These are phyloP conservation scores for Auriscalpium vulgare DNA, from an alignment of 768 basidiomycete species.

Conservation along the genomic window DNA sequence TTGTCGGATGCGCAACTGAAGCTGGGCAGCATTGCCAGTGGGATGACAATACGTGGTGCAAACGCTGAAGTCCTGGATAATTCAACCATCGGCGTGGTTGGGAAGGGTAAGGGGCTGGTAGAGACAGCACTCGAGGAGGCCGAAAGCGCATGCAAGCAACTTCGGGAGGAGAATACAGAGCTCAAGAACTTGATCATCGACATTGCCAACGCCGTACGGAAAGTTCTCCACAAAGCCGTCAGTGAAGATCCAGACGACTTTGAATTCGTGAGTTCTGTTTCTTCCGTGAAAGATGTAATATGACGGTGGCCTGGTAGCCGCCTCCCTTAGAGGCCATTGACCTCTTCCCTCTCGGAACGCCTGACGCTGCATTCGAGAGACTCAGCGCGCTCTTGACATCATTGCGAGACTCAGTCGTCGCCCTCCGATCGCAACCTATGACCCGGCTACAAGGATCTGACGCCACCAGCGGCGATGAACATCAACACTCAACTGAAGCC, in stretches of 20 bases:
- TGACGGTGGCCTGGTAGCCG: slow-evolving; percentile 13
- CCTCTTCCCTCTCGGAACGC: slow-evolving; percentile 22
- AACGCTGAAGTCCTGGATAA: slow-evolving; percentile 44
- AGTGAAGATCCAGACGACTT: slow-evolving; percentile 29
- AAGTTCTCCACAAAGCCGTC: slow-evolving; percentile 39
- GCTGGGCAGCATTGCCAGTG: slow-evolving; percentile 26
- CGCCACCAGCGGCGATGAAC: slow-evolving; percentile 5
- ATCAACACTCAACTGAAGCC: slow-evolving; percentile 11
- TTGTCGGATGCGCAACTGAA: slow-evolving; percentile 62
- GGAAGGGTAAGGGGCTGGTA: slow-evolving; percentile 45
- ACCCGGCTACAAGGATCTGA: slow-evolving; percentile 1
- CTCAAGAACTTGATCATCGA: slow-evolving; percentile 54
- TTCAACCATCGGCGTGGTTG: slow-evolving; percentile 28
- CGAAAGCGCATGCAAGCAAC: slow-evolving; percentile 52
- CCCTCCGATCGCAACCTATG: neutral
- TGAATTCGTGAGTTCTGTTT: slow-evolving; percentile 37
- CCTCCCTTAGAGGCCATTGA: slow-evolving; percentile 13
- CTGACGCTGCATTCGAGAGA: slow-evolving; percentile 19
- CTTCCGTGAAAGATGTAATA: slow-evolving; percentile 3
- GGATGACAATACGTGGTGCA: slow-evolving; percentile 37
- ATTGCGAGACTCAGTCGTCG: slow-evolving; percentile 17
- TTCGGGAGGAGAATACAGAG: slow-evolving; percentile 56
- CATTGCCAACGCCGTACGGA: slow-evolving; percentile 58
- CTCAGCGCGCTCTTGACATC: slow-evolving; percentile 19
- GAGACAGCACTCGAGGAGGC: slow-evolving; percentile 70